Evolutionary conservation across 2,329 filamentous ascomycete genomes (phyloP), one percentile per base, ranked within the genome.

Genomic region (Fusarium transvaalense): DNA sequence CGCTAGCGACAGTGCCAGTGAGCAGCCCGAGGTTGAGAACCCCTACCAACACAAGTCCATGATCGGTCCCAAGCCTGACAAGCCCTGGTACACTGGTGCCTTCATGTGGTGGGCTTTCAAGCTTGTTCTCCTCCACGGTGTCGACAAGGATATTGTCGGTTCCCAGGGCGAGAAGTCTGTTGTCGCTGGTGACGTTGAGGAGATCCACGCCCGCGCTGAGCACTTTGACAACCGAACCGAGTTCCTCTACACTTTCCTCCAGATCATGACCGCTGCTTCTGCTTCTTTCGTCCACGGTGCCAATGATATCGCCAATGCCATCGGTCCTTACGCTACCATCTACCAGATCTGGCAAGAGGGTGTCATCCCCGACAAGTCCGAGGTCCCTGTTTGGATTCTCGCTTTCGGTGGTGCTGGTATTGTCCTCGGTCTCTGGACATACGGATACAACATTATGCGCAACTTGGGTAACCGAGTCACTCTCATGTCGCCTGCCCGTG

Each of bases 221-320:
- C 86, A 89, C 74, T 90, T 85, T 76, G 83, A 89, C 75, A 90
- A 90, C 79, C 84, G 85, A 65, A 81, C 85, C 68, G 88, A 90
- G 76, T 86, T 86, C 78, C 80, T 87, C 48, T 89, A 86, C 77
- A 86, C 84, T 8, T 89, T 87, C 77, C 81, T 88, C 31, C 87
- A 88, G 70, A 77, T 89, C 71, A 81, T 88, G 78, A 88, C 88
- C 7, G 88, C 88, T 12, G 84, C 85, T 68, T 87, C 88, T 32
- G 86, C 88, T 15, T 89, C 87, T 5, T 90, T 91, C 65, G 85
- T 86, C 3, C 88, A 91, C 78, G 89, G 89, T 25, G 87, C 88
- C 69, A 91, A 91, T 76, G 89, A 91, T 64, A 86, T 91, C 21
- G 82, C 86, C 71, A 91, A 85, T 74, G 87, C 88, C 29, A 84